A percentile compares a stretch with the other conserved stretches of the same genome.
These are phyloP conservation scores for Orobanche coerulescens DNA, from an alignment of 257 asterid species.

Conservation along the genomic window DNA sequence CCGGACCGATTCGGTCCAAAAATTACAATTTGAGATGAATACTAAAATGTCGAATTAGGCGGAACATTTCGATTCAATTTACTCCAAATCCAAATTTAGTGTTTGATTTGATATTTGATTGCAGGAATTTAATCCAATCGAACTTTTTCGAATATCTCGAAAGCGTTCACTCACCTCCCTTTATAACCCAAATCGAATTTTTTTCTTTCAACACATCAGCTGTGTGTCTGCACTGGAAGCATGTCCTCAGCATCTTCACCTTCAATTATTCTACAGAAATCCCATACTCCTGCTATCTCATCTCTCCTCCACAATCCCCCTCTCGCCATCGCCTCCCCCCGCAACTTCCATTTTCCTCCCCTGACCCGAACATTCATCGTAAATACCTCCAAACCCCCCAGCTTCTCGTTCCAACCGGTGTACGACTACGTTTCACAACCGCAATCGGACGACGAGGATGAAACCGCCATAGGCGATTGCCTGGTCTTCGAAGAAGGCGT, in stretches of 20 bases:
- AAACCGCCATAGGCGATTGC: constrained; percentile 67
- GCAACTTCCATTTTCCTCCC: constrained; percentile 21
- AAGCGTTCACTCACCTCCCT: too few relatives aligned
- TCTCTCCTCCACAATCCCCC: constrained; percentile 14
- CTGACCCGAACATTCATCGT: background rate
- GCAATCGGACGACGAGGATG: constrained; percentile 33
- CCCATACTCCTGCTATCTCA: constrained; percentile 26
- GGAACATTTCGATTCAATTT: too few relatives aligned
- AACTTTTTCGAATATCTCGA: too few relatives aligned
- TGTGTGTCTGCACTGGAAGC: too few relatives aligned
- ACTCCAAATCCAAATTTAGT: too few relatives aligned
- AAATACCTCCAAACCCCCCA: constrained; percentile 15
- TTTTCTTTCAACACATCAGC: too few relatives aligned
- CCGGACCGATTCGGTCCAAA: too few relatives aligned
- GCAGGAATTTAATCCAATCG: too few relatives aligned
- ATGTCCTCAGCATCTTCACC: constrained; percentile 25
- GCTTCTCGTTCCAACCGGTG: constrained; percentile 28
- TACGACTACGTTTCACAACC: constrained; percentile 18
- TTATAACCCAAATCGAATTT: too few relatives aligned
- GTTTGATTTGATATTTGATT: too few relatives aligned
- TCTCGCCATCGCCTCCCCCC: constrained; percentile 22
- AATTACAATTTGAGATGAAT: too few relatives aligned
- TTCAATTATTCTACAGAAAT: constrained; percentile 25
- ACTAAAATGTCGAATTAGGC: too few relatives aligned
- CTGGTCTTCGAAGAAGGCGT: constrained; percentile 80